Percentiles rank a stretch among this genome's conserved stretches.
Evolutionary conservation across 2,329 filamentous ascomycete species (phyloP).

Genomic region (Paraphaeosphaeria sporulosa): DNA sequence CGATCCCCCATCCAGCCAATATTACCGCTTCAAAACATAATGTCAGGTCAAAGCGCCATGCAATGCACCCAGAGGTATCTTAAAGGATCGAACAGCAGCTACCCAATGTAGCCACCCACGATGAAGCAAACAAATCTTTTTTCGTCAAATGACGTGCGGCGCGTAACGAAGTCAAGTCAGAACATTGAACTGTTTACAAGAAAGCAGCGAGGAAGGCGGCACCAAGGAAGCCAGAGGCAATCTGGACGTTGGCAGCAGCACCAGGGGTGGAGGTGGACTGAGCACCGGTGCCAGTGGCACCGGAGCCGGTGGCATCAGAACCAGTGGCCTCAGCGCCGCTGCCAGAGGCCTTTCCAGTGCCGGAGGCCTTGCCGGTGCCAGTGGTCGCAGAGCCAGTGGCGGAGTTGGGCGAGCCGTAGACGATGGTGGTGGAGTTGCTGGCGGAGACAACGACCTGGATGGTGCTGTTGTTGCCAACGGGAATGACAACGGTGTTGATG

Average conservation of each 20-base stretch:
- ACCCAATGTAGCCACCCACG: conserved; percentile 6
- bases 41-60: conserved; percentile 22
- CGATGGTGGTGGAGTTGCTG: conserved; percentile 45
- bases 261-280: conserved; percentile 24
- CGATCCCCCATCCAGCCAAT: not conserved
- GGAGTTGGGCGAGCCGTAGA: conserved; percentile 22
- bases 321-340: conserved; percentile 3
- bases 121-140: not conserved
- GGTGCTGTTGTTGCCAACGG: conserved; percentile 37
- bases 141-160: conserved; percentile 9
- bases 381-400: conserved; percentile 12
- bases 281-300: conserved; percentile 14
- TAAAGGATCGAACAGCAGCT: conserved; percentile 33
- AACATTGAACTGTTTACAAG: conserved; percentile 39
- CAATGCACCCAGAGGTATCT: conserved; percentile 42
- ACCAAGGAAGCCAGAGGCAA: conserved; percentile 41
- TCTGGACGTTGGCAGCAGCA: conserved; percentile 41
- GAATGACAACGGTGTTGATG: conserved; percentile 43
- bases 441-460: conserved; percentile 42
- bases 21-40: conserved; percentile 14
- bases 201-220: conserved; percentile 47
- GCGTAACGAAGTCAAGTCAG: conserved; percentile 21
- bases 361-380: conserved; percentile 12
- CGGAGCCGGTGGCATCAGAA: conserved; percentile 8
- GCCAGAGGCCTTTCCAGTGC: conserved; percentile 2